Evolutionary conservation across 768 basidiomycete species (phyloP), one percentile per base, ranked within the genome.

Genomic region (Tulasnella sp.): DNA sequence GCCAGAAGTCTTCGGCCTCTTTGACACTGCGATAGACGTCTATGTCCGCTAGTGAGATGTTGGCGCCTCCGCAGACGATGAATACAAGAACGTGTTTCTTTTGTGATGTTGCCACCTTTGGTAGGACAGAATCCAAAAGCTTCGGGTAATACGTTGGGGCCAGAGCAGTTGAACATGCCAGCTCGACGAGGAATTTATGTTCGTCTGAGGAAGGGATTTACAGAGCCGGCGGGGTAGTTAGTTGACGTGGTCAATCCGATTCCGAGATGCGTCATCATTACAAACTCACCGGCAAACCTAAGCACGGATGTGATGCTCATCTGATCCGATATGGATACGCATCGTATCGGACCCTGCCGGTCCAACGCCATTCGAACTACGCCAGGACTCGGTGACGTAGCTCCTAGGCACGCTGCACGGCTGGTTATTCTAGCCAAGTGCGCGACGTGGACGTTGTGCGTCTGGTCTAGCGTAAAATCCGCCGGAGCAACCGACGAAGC

Each of bases 61-160:
- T 87, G 69, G 82, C 81, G 0, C 87, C 87, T 7, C 83, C 80
- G 61, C 84, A 85, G 5, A 84, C 80, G 49, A 87, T 73, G 67
- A 84, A 84, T 1, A 85, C 79, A n/a, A 82, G 73, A 0, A 69
- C 55, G 17, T 34, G 54, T 21, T 57, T 43, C 7, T 72, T 70
- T 49, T 65, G 68, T 15, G 54, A 62, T 34, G 66, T 59, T n/a
- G 66, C 67, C 24, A 67, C 59, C 69, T 31, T 63, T 64, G n/a
- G 76, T 22, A 50, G 17, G 5, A 51, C 25, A 74, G 2, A 82
- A 71, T 78, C 69, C 65, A 89, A 80, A 25, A 88, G 69, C 4
- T 71, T 68, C 1, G 70, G 74, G 30, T 76, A 76, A 66, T 87
- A 89, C 1, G 80, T 85, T 1, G 84, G 78, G 1, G 78, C 74